A percentile compares a stretch with the other conserved stretches of the same genome.
phyloP scores from a whole-genome alignment of 73 alveolate genomes.

The Paramecium bursaria region DNA sequence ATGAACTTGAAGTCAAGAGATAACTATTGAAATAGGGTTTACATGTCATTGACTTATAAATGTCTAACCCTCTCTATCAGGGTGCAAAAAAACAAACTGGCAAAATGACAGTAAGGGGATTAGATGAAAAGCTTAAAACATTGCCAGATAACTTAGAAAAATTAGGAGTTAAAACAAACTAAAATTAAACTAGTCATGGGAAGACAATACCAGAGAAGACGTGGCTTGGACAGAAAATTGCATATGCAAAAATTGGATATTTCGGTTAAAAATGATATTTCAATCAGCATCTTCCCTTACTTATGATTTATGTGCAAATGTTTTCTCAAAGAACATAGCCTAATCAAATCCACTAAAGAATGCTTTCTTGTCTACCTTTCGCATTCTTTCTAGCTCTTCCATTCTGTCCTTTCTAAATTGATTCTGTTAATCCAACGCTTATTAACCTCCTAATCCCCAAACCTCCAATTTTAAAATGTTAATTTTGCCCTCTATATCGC shows the following conservation, averaged over 20 bases:
- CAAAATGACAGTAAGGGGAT: constrained; percentile 3
- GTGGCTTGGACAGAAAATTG: constrained; percentile 10
- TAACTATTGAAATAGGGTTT: constrained; percentile 13
- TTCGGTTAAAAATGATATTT: constrained; percentile 10
- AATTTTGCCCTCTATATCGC: constrained; percentile 29
- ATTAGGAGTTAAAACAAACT: constrained; percentile 2
- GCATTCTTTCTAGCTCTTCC: constrained; percentile 68
- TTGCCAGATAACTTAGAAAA: constrained; percentile 1
- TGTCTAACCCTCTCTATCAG: constrained; percentile 15
- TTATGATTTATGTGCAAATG: neutral
- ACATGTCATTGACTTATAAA: neutral
- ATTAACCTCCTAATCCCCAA: constrained; percentile 69
- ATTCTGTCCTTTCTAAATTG: constrained; percentile 56
- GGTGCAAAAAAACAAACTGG: constrained; percentile 23
- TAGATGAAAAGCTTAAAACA: neutral
- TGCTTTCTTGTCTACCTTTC: constrained; percentile 66
- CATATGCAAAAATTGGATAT: constrained; percentile 50
- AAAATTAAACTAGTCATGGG: constrained; percentile 35
- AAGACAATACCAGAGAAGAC: constrained; percentile 6
- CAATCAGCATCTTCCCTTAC: neutral
- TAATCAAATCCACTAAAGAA: constrained; percentile 61
- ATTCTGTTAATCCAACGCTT: constrained; percentile 16
- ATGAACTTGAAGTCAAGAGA: constrained; percentile 23
- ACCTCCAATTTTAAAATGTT: constrained; percentile 51
- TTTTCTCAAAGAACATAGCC: constrained; percentile 54